These are phyloP conservation scores for Scenedesmus sp. DNA, from an alignment of 163 green algal species.

Conservation along the genomic window DNA sequence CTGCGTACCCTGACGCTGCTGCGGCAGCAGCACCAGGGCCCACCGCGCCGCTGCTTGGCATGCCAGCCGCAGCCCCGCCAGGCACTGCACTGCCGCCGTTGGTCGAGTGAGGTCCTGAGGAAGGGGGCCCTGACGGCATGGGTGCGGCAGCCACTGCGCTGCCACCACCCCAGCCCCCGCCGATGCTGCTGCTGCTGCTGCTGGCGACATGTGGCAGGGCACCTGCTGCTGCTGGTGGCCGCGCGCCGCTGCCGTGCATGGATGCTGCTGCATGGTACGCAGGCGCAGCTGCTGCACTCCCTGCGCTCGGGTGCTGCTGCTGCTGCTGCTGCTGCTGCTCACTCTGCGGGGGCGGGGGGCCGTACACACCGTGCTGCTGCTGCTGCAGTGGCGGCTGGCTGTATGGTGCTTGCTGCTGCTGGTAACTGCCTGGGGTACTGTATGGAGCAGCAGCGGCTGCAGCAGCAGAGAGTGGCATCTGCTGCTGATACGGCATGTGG, in stretches of 20 bases:
- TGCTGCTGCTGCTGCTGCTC: constrained; percentile 9
- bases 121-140: background rate
- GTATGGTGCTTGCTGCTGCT: background rate
- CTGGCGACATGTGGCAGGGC: background rate
- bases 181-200: constrained; percentile 18
- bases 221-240: background rate
- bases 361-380: background rate
- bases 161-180: background rate
- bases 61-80: background rate
- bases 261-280: background rate
- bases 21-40: no score
- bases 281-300: background rate
- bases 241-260: background rate
- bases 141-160: background rate
- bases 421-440: background rate
- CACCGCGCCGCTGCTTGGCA: background rate
- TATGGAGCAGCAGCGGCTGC: background rate
- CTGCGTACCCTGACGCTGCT: background rate
- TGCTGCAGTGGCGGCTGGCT: background rate
- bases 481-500: background rate
- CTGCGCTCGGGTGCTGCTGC: background rate
- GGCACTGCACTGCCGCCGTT: background rate
- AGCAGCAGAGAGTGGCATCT: background rate
- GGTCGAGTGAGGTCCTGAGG: background rate
- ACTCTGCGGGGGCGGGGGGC: background rate